Percentiles rank a stretch among this genome's conserved stretches.
phyloP scores from a whole-genome alignment of 2,329 filamentous ascomycete species.

The Hypoxylon sp. region DNA sequence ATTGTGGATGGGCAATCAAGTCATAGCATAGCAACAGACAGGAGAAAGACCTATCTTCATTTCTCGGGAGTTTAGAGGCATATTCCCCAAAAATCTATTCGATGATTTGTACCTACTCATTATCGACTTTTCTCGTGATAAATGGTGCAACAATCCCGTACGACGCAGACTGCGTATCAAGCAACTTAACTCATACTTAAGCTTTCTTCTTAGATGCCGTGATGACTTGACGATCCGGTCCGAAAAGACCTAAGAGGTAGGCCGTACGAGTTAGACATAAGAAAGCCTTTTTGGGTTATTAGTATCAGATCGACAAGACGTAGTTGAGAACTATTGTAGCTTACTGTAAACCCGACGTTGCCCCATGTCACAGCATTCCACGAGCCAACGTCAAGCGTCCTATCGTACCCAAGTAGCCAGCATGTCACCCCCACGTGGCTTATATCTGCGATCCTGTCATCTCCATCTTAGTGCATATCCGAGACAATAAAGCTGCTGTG shows the following conservation, averaged over 20 bases:
- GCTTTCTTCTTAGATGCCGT: constrained; percentile 37
- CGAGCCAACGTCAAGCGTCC: constrained; percentile 58
- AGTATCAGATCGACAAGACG: neutral
- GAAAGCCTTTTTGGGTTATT: constrained; percentile 37
- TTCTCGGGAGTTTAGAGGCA: too few species aligned
- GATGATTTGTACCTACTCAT: too few species aligned
- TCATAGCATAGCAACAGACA: too few species aligned
- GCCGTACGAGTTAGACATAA: constrained; percentile 45
- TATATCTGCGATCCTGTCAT: constrained; percentile 64
- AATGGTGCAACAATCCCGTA: neutral
- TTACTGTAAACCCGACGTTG: constrained; percentile 72
- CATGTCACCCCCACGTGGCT: constrained; percentile 72
- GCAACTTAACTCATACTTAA: too few species aligned
- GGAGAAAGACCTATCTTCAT: too few species aligned
- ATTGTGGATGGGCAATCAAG: too few species aligned
- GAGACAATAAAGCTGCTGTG: neutral
- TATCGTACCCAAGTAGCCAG: constrained; percentile 63
- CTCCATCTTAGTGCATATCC: constrained; percentile 8
- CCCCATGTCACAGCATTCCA: constrained; percentile 81
- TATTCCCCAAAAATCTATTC: too few species aligned
- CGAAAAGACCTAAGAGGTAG: constrained; percentile 47
- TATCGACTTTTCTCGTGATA: neutral
- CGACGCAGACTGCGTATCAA: neutral
- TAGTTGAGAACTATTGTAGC: constrained; percentile 32
- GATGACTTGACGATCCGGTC: constrained; percentile 30